Evolutionary conservation across 163 green algal species (phyloP), one percentile per base, ranked within the genome.

Genomic region (Volvox carteri): DNA sequence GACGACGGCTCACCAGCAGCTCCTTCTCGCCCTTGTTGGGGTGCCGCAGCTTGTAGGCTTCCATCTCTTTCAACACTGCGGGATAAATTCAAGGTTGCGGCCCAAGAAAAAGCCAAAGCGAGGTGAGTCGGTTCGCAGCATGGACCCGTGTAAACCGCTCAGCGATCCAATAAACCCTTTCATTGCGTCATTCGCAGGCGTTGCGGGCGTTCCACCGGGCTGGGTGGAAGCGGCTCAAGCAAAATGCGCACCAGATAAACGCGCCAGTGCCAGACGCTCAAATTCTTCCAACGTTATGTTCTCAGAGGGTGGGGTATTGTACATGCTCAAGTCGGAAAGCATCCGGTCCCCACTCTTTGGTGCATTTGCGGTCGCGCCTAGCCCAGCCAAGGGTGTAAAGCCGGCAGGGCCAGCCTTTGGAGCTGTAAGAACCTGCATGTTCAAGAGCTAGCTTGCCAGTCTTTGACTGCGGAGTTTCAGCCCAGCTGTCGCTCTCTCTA

Each of bases 221-320:
- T n/a, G n/a, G n/a, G n/a, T n/a, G n/a, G n/a, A n/a, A n/a, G n/a
- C n/a, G n/a, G n/a, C n/a, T n/a, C n/a, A n/a, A n/a, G n/a, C n/a
- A n/a, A n/a, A n/a, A n/a, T n/a, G n/a, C n/a, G 46, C 68, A 98
- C 97, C 96, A 87, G 93, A 89, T 72, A 99, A 87, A 0, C 98
- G 92, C 75, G 98, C 96, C 44, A 99, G 90, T 0, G 97, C 97
- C 76, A 97, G 96, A 58, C 91, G 90, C 87, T 99, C 98, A 95
- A 99, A 99, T 60, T 99, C 96, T 86, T 99, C 98, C 9, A 99
- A 90, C 7, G 93, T 92, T 6, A 99, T 94, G 35, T 99, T 95
- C 0, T 91, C 86, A 4, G 37, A 52, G 0, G 92, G 92, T 21
- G 52, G 52, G 58, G 88, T 78, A 23, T 56, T 87, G 76, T 96